Base-by-base conservation (phyloP, 768 basidiomycete genomes). In the Russula virescens region DNA sequence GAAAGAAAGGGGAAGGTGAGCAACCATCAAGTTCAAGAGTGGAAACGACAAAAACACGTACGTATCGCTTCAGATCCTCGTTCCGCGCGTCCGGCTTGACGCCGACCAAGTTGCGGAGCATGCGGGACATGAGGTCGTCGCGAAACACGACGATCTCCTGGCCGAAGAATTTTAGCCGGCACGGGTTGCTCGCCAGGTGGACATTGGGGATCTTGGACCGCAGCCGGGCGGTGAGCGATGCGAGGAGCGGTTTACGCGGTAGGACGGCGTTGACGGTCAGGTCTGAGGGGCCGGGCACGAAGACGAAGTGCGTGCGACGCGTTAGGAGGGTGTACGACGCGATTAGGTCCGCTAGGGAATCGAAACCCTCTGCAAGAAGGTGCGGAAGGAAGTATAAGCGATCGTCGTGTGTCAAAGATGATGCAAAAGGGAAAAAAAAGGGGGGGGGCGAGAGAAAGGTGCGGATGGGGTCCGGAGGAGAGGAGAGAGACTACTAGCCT, bases 121-220 rank as follows among this genome's bases (percentile, higher is more conserved):
- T 94, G 68, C 87, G 81, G 1, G 91, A 83, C 94, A 99, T 98
- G 53, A 87, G 73, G 72, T 98, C 94, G 68, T 98, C 93, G 46
- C 97, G 79, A 70, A 90, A 97, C 26, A 99, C 76, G 48, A 98
- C 94, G 57, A 99, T 86, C 75, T 99, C 97, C 72, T 98, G 95
- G 31, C 91, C 85, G 71, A 95, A 95, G 71, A 97, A 98, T 69
- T 91, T 91, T 69, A 98, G 83, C 21, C 97, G 85, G 74, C 94
- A 96, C 1, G 97, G 97, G 73, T 98, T 97, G 42, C 86, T 88
- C 9, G 84, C 87, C 69, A 98, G 88, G 68, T 89, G 85, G 1
- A 86, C 81, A 69, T 89, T 88, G 0, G 94, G 91, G 28, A 98
- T 73, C 67, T 86, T 86, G 0, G 80, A 75, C 68, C 80, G 84